Base-by-base conservation (phyloP, 805 yeast genomes). In the Ogataea dorogensis region DNA sequence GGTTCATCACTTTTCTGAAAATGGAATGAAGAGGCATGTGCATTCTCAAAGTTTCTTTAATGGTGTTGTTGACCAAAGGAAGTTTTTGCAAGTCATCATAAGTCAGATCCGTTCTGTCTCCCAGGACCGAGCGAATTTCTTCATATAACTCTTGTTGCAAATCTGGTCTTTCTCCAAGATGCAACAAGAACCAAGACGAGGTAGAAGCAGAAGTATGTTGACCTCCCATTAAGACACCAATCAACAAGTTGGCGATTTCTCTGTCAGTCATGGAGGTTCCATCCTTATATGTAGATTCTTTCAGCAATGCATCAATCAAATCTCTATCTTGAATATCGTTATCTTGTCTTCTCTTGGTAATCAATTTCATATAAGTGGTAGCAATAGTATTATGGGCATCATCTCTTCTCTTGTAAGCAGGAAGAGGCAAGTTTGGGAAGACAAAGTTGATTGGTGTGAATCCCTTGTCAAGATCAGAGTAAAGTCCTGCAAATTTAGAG, bases 201-300 rank as follows among this genome's bases (percentile, higher is more conserved):
- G 98, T 93, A 16, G 98, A 76, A 28, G 98, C 93, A 46, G 95
- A 84, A 17, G 98, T 93, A 64, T 93, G 98, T 70, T 93, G 98
- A 46, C 98, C 98, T 54, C 98, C 98, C 98, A 93, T 93, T 44
- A 93, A 72, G 37, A 93, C 83, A 63, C 98, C 98, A 63, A 93
- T 91, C 61, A 88, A 70, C 62, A 93, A 71, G 64, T 89, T 85
- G 32, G 98, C 93, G 56, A 93, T 87, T 67, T 93, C 95, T 61
- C 81, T 81, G 62, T 93, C 98, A 17, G 96, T 82, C 97, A 93
- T 89, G 56, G 74, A 73, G 31, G 81, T 79, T 52, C 98, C 98
- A 59, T 93, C 98, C 62, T 86, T 89, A 68, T 93, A 93, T 42
- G 86, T 79, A 26, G 89, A 82, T 51, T 70, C 72, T 51, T 78